Conservation (phyloP, 306 rosid genomes). For the Malus fusca region DNA sequence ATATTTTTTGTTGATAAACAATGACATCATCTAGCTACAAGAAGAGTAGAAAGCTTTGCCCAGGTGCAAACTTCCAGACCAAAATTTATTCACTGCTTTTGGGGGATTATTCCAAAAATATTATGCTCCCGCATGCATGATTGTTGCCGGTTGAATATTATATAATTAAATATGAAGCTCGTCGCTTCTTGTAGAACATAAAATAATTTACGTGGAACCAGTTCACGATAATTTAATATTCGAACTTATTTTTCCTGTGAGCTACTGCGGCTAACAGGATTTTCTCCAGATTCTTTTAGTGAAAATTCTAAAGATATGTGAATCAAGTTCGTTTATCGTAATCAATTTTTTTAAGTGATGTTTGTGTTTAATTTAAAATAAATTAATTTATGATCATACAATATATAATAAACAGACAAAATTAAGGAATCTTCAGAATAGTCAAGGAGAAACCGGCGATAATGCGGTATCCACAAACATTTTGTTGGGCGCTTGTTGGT, state of each 20-base stretch:
- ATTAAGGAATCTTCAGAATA: fast-evolving
- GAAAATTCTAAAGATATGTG: fast-evolving
- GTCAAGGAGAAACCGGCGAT: fast-evolving
- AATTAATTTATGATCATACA: fast-evolving
- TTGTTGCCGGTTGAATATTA: background rate
- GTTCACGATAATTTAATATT: too few relatives aligned
- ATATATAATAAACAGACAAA: fast-evolving
- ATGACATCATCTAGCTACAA: background rate
- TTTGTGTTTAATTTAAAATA: too few relatives aligned
- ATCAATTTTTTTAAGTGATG: fast-evolving
- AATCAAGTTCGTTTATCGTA: fast-evolving
- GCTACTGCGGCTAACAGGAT: too few relatives aligned
- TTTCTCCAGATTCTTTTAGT: fast-evolving
- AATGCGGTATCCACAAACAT: background rate
- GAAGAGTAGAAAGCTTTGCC: background rate
- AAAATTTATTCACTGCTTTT: background rate
- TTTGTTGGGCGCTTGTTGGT: background rate
- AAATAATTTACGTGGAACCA: too few relatives aligned
- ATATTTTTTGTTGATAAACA: background rate
- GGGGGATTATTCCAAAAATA: background rate
- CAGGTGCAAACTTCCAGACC: constrained; percentile 9
- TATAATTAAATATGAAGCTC: too few relatives aligned
- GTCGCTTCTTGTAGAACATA: too few relatives aligned
- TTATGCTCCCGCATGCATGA: background rate
- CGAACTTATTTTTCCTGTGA: too few relatives aligned